Evolutionary conservation across 2,329 filamentous ascomycete species (phyloP).

Genomic region (Escovopsis sp.): DNA sequence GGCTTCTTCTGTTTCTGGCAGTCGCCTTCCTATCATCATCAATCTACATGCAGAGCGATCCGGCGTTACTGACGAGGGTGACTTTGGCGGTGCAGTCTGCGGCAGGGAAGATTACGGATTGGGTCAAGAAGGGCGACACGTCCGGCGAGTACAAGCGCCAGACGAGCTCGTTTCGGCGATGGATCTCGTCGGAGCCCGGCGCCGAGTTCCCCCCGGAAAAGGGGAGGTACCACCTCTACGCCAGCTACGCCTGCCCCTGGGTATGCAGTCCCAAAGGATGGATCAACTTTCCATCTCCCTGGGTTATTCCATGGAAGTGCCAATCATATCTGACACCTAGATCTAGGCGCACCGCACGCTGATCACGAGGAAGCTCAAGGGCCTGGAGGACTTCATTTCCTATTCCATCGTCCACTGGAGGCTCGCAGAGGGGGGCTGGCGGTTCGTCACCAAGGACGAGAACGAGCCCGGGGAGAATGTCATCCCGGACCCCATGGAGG

Average conservation of each 20-base stretch:
- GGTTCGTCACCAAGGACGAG: constrained; percentile 55
- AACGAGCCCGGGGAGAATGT: constrained; percentile 46
- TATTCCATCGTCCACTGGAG: constrained; percentile 88
- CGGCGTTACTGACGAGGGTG: constrained; percentile 1
- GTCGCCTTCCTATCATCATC: not conserved
- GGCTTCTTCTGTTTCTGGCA: no score
- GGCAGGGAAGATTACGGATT: constrained; percentile 51
- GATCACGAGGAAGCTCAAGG: constrained; percentile 82
- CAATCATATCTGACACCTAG: not conserved
- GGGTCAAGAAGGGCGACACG: constrained; percentile 64
- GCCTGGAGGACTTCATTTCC: constrained; percentile 69
- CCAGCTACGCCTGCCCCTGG: constrained; percentile 92
- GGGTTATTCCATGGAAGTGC: not conserved
- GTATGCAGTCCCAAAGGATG: constrained; percentile 19
- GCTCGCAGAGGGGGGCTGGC: constrained; percentile 61
- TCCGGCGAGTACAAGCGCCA: constrained; percentile 89
- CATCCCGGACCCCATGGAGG: constrained; percentile 52
- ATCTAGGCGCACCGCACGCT: constrained; percentile 60
- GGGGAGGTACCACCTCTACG: constrained; percentile 85
- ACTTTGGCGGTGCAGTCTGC: constrained; percentile 2
- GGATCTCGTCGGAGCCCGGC: constrained; percentile 55
- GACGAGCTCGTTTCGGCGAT: constrained; percentile 66
- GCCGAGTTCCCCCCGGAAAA: constrained; percentile 74
- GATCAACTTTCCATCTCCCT: not conserved
- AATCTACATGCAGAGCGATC: not conserved